These are phyloP conservation scores for Amoeboaphelidium occidentale DNA, from an alignment of 371 early-diverging fungal genomes.

Conservation along the genomic window DNA sequence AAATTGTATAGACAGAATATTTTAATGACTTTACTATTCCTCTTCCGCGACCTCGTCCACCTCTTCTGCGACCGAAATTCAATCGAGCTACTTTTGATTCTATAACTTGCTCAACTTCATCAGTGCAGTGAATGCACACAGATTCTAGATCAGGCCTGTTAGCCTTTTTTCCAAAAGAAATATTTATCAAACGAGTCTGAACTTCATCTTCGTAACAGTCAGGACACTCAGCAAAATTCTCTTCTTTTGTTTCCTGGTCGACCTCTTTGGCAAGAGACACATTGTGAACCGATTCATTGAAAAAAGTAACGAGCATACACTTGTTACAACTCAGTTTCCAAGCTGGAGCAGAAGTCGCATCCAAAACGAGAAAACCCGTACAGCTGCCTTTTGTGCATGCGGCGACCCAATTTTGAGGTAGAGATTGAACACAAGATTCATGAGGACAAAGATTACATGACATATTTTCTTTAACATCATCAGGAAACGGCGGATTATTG, in stretches of 20 bases:
- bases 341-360: slow-evolving; percentile 23
- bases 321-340: slow-evolving; percentile 19
- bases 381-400: slow-evolving; percentile 19
- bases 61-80: too few species aligned
- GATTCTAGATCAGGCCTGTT: slow-evolving; percentile 11
- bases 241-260: not conserved
- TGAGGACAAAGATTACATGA: slow-evolving; percentile 13
- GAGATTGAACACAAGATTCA: slow-evolving; percentile 21
- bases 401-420: slow-evolving; percentile 18
- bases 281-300: not conserved
- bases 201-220: slow-evolving; percentile 13
- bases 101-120: slow-evolving; percentile 16
- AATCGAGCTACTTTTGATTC: slow-evolving; percentile 10
- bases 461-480: slow-evolving; percentile 1
- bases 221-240: slow-evolving; percentile 10
- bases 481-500: slow-evolving; percentile 25
- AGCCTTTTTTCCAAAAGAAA: slow-evolving; percentile 22
- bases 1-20: too few species aligned
- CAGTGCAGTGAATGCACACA: slow-evolving; percentile 21
- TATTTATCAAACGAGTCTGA: slow-evolving; percentile 14
- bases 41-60: too few species aligned
- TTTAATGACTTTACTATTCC: too few species aligned
- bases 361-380: slow-evolving; percentile 18
- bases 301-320: not conserved
- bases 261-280: slow-evolving; percentile 7